phyloP scores from a whole-genome alignment of 768 basidiomycete species.

The Antrodiella citrinella region DNA sequence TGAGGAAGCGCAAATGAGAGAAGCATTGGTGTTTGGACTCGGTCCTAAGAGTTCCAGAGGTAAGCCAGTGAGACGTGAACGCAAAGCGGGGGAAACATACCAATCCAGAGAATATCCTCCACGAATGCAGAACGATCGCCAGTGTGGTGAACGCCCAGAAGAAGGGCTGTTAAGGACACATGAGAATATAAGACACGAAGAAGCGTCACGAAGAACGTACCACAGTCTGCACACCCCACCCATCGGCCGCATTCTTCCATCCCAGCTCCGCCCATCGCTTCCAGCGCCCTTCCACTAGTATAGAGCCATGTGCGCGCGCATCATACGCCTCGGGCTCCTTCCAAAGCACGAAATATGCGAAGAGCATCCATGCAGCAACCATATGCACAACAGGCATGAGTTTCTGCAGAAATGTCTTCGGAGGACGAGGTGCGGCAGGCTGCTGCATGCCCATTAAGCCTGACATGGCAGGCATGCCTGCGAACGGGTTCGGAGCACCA shows the following conservation, averaged over 20 bases:
- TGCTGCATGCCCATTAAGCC: neutral
- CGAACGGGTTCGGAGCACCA: constrained; percentile 19
- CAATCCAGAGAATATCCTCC: constrained; percentile 61
- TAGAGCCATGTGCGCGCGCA: constrained; percentile 26
- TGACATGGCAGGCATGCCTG: constrained; percentile 13
- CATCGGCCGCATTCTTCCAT: constrained; percentile 28
- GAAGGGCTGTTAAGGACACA: constrained; percentile 49
- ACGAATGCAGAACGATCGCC: constrained; percentile 62
- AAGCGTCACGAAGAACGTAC: constrained; percentile 32
- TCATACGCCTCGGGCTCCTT: constrained; percentile 49
- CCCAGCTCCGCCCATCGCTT: constrained; percentile 56
- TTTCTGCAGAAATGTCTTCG: constrained; percentile 44
- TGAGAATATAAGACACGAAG: constrained; percentile 2
- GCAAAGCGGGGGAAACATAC: constrained; percentile 32
- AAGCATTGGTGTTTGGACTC: constrained; percentile 50
- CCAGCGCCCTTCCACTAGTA: constrained; percentile 34
- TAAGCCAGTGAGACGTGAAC: neutral
- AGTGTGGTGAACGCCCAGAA: constrained; percentile 78
- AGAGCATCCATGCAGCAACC: constrained; percentile 51
- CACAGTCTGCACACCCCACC: constrained; percentile 47
- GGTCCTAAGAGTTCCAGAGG: constrained; percentile 32
- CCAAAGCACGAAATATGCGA: constrained; percentile 62
- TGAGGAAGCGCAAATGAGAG: constrained; percentile 54
- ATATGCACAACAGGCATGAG: constrained; percentile 61
- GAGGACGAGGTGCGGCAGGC: constrained; percentile 14